phyloP scores from a whole-genome alignment of 108 stramenopile genomes.

The Bacterosira constricta region DNA sequence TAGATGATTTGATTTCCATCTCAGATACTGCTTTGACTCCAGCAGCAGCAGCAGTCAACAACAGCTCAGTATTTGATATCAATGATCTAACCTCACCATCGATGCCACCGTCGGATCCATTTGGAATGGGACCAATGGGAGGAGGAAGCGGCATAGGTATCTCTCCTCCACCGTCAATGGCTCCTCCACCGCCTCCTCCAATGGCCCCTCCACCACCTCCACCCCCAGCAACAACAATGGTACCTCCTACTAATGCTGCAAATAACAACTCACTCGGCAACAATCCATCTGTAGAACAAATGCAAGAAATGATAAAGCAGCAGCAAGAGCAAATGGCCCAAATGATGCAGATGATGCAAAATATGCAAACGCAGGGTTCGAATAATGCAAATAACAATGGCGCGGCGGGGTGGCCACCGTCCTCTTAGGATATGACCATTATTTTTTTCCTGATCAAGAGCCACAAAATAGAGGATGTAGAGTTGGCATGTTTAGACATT shows the following conservation, averaged over 20 bases:
- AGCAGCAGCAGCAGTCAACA: background rate
- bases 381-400: background rate
- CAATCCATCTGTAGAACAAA: slow-evolving; percentile 22
- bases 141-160: slow-evolving; percentile 7
- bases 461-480: too few relatives aligned
- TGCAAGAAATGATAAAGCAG: slow-evolving; percentile 49
- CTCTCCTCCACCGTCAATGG: slow-evolving; percentile 11
- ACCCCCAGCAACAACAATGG: slow-evolving; percentile 9
- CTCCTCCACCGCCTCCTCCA: slow-evolving; percentile 16
- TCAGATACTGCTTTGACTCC: slow-evolving; percentile 1
- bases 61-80: background rate
- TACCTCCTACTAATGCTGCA: slow-evolving; percentile 1
- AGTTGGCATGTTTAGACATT: too few relatives aligned
- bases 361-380: slow-evolving; percentile 30
- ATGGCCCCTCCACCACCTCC: slow-evolving; percentile 14
- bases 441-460: background rate
- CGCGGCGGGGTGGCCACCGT: background rate
- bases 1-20: slow-evolving; percentile 5
- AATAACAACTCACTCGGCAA: slow-evolving; percentile 15
- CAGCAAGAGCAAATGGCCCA: slow-evolving; percentile 48
- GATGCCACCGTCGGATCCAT: background rate
- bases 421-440: background rate
- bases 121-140: slow-evolving; percentile 29
- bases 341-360: slow-evolving; percentile 50
- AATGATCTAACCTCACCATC: background rate